Conservation (phyloP, 805 yeast species). For the Metschnikowia rubicola region DNA sequence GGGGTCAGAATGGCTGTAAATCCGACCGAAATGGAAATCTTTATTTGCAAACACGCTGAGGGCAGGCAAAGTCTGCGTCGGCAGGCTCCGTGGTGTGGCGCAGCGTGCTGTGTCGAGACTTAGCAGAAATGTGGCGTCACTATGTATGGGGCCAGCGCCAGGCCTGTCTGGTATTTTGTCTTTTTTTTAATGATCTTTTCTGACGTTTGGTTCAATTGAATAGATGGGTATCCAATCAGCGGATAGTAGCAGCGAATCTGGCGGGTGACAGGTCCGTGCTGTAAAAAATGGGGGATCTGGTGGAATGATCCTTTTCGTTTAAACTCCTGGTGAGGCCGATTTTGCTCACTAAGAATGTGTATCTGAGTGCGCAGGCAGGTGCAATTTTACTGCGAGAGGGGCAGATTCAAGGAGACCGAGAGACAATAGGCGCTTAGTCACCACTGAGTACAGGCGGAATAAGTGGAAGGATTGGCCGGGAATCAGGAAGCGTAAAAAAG, state of each 20-base stretch:
- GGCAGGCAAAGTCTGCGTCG: background rate
- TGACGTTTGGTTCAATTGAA: no score
- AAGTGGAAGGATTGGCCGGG: no score
- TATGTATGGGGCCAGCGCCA: background rate
- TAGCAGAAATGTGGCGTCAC: conserved; percentile 7
- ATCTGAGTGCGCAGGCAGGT: conserved; percentile 8
- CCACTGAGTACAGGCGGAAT: no score
- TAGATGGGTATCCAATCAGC: no score
- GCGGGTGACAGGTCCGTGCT: no score
- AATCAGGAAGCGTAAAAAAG: background rate
- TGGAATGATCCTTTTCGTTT: conserved; percentile 5
- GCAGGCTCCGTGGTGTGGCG: conserved; percentile 4
- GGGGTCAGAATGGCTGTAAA: background rate
- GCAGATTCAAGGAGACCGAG: background rate
- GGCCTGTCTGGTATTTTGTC: no score
- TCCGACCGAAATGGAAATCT: background rate
- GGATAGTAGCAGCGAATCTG: no score
- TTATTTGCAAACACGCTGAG: no score
- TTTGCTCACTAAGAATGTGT: conserved; percentile 5
- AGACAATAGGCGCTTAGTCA: background rate
- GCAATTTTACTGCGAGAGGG: conserved; percentile 8
- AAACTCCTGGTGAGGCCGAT: background rate
- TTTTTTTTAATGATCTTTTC: no score
- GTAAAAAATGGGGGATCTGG: background rate
- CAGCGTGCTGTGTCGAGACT: background rate